Percentiles rank a stretch among this genome's conserved stretches.
Evolutionary conservation across 73 alveolate species (phyloP).

Genomic region (Paraurostyla sp.): DNA sequence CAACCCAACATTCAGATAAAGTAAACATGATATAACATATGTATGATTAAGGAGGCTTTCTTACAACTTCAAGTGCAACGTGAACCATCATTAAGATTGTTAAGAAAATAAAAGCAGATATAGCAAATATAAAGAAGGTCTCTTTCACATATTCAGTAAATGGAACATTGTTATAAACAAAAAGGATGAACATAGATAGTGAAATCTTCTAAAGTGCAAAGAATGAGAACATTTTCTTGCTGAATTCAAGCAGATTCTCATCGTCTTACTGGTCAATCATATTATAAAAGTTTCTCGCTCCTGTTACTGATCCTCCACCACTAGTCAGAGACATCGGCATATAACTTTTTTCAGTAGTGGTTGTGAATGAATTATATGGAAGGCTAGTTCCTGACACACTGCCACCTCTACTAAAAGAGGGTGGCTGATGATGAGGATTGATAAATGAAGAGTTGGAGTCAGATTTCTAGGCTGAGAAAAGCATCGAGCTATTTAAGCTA

Average conservation of each 20-base stretch:
- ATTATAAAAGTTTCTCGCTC: background rate
- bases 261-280: background rate
- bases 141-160: background rate
- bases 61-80: constrained; percentile 22
- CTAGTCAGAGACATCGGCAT: background rate
- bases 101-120: constrained; percentile 27
- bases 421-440: background rate
- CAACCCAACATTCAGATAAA: constrained; percentile 48
- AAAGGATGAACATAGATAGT: constrained; percentile 2
- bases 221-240: constrained; percentile 11
- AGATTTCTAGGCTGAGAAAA: constrained; percentile 8
- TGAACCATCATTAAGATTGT: constrained; percentile 50
- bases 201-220: background rate
- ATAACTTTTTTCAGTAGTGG: constrained; percentile 5
- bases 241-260: constrained; percentile 1
- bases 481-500: constrained; percentile 2
- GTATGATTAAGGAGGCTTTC: constrained; percentile 25
- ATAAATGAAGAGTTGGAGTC: background rate
- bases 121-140: constrained; percentile 52
- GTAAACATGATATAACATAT: constrained; percentile 25
- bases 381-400: background rate
- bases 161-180: constrained; percentile 28
- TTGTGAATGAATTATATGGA: background rate
- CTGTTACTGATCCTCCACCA: constrained; percentile 21
- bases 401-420: too few species aligned